Conservation (phyloP, 352 stramenopile species). For the Phytophthora ohioensis region DNA sequence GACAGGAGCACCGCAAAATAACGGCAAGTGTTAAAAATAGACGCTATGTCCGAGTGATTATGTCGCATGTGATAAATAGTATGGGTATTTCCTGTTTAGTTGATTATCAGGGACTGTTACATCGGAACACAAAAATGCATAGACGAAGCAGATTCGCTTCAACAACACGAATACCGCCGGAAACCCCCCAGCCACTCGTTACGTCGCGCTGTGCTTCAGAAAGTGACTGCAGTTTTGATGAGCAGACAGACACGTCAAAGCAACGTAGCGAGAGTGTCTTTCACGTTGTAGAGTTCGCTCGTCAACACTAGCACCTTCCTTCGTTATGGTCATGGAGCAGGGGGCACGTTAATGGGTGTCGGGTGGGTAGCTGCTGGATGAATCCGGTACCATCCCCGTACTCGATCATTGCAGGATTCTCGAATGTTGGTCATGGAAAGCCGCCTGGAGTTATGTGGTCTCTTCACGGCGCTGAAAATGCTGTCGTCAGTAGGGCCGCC, state of each 20-base stretch:
- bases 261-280: background rate
- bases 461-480: too few species aligned
- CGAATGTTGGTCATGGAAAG: too few species aligned
- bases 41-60: slow-evolving; percentile 2
- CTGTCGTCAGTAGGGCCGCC: too few species aligned
- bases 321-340: too few species aligned
- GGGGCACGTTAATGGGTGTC: too few species aligned
- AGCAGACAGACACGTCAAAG: too few species aligned
- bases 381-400: too few species aligned
- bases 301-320: too few species aligned
- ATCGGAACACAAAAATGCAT: background rate
- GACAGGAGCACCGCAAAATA: slow-evolving; percentile 1
- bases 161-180: slow-evolving; percentile 26
- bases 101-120: background rate
- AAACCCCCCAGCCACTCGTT: slow-evolving; percentile 25
- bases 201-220: slow-evolving; percentile 15
- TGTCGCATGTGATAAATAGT: background rate
- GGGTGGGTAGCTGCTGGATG: too few species aligned
- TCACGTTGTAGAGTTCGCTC: too few species aligned
- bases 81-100: background rate
- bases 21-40: slow-evolving; percentile 12
- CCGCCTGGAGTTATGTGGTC: too few species aligned
- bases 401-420: too few species aligned
- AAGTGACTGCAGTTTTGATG: background rate
- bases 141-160: slow-evolving; percentile 15